A percentile compares a stretch with the other conserved stretches of the same genome.
These are phyloP conservation scores for Thalassiosira profunda DNA, from an alignment of 108 stramenopile species.

Conservation along the genomic window DNA sequence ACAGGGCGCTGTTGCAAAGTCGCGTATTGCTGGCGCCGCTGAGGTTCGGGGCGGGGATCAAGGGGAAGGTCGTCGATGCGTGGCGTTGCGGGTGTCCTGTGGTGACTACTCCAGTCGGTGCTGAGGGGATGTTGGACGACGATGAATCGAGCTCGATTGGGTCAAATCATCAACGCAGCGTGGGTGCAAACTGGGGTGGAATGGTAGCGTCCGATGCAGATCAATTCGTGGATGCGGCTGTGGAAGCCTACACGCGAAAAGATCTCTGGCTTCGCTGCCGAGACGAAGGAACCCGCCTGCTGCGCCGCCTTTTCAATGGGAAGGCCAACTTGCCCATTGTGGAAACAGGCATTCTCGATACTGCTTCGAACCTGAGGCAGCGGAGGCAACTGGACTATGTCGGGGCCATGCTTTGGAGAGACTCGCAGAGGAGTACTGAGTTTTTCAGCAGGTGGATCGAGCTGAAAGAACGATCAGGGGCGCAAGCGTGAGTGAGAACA, in stretches of 20 bases:
- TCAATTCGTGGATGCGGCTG: conserved; percentile 54
- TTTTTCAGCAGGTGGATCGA: conserved; percentile 85
- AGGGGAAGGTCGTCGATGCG: conserved; percentile 87
- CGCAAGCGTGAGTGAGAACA: no score
- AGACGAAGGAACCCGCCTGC: conserved; percentile 17
- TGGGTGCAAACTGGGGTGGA: conserved; percentile 52
- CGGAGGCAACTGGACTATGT: conserved; percentile 49
- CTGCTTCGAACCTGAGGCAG: conserved; percentile 10
- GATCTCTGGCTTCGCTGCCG: conserved; percentile 30
- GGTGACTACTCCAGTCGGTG: conserved; percentile 76
- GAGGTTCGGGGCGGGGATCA: conserved; percentile 87
- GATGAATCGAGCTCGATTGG: neutral
- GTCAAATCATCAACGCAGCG: neutral
- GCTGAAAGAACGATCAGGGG: conserved; percentile 62
- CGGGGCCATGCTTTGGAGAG: conserved; percentile 65
- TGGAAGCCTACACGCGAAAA: conserved; percentile 41
- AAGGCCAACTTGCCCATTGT: conserved; percentile 35
- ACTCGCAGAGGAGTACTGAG: conserved; percentile 65
- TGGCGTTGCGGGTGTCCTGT: conserved; percentile 82
- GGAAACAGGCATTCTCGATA: conserved; percentile 13
- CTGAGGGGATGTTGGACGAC: conserved; percentile 61
- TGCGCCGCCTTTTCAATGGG: conserved; percentile 33
- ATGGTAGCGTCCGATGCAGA: conserved; percentile 37
- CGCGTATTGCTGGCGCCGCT: conserved; percentile 78
- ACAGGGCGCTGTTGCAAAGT: conserved; percentile 23